phyloP scores from a whole-genome alignment of 805 yeast species.

The Ascoidea rubescens region DNA sequence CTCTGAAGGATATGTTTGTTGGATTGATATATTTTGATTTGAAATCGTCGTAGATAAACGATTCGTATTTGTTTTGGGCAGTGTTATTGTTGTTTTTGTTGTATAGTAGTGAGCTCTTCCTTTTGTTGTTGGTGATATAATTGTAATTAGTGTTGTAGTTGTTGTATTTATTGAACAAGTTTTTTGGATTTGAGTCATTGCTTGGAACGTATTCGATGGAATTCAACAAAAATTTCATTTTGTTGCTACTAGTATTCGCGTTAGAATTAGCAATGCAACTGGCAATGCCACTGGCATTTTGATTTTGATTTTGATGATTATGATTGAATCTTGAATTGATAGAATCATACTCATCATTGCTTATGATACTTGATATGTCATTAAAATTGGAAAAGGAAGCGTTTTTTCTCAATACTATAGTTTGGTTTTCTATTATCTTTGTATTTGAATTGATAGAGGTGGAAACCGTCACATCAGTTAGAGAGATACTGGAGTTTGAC shows the following conservation, averaged over 20 bases:
- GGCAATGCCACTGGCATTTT: neutral
- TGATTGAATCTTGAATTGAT: no score
- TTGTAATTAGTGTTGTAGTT: no score
- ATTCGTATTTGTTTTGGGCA: no score
- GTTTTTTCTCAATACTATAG: slow-evolving; percentile 9
- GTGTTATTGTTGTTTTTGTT: no score
- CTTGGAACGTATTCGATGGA: no score
- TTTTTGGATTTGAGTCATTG: no score
- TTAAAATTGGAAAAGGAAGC: slow-evolving; percentile 1
- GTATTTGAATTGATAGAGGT: slow-evolving; percentile 9
- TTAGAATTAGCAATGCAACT: neutral
- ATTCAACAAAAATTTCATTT: no score
- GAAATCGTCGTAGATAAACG: neutral
- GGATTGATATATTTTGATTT: neutral
- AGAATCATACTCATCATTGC: no score
- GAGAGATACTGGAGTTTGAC: slow-evolving; percentile 3
- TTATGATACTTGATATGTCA: neutral
- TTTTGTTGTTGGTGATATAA: no score
- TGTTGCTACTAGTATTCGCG: neutral
- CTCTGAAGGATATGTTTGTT: neutral
- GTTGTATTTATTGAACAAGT: no score
- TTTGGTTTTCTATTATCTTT: slow-evolving; percentile 10
- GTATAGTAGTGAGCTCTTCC: no score
- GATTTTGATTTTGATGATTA: no score
- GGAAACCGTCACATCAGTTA: slow-evolving; percentile 10